A percentile compares a stretch with the other conserved stretches of the same genome.
phyloP scores from a whole-genome alignment of 1,284 basidiomycete species.

The Leccinum solheimii region DNA sequence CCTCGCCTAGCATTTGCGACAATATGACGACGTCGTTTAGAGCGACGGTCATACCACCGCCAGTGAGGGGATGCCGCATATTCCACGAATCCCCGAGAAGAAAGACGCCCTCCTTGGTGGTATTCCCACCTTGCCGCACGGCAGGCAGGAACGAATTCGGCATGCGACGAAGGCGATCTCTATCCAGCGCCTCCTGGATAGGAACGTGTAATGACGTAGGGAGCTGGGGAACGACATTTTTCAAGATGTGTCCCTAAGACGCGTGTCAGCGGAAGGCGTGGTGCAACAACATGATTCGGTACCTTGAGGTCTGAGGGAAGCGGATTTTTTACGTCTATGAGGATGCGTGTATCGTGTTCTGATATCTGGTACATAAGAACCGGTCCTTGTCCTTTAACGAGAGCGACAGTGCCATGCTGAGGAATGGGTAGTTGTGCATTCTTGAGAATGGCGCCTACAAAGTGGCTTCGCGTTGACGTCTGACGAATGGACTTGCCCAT shows the following conservation, averaged over 20 bases:
- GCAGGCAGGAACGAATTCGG: conserved; percentile 95
- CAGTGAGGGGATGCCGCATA: conserved; percentile 98
- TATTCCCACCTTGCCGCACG: conserved; percentile 68
- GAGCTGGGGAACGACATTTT: conserved; percentile 77
- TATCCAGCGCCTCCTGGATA: conserved; percentile 62
- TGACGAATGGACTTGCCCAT: conserved; percentile 43
- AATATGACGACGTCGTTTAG: conserved; percentile 82
- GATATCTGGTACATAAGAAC: conserved; percentile 83
- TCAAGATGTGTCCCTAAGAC: conserved; percentile 64
- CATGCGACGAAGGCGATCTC: conserved; percentile 85
- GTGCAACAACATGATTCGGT: conserved; percentile 19
- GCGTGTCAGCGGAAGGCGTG: background rate
- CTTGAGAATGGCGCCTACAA: conserved; percentile 70
- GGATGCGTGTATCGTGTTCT: conserved; percentile 81
- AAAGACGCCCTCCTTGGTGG: conserved; percentile 72
- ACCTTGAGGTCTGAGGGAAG: conserved; percentile 84
- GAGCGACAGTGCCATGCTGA: conserved; percentile 75
- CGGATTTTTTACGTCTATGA: conserved; percentile 89
- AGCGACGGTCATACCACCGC: conserved; percentile 96
- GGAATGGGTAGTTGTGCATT: conserved; percentile 67
- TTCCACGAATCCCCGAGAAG: conserved; percentile 98
- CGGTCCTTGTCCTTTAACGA: conserved; percentile 63
- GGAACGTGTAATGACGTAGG: conserved; percentile 68
- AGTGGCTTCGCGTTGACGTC: conserved; percentile 61
- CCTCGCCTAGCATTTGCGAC: conserved; percentile 55